phyloP scores from a whole-genome alignment of 2,329 filamentous ascomycete genomes.

The Xylariaceae sp. region DNA sequence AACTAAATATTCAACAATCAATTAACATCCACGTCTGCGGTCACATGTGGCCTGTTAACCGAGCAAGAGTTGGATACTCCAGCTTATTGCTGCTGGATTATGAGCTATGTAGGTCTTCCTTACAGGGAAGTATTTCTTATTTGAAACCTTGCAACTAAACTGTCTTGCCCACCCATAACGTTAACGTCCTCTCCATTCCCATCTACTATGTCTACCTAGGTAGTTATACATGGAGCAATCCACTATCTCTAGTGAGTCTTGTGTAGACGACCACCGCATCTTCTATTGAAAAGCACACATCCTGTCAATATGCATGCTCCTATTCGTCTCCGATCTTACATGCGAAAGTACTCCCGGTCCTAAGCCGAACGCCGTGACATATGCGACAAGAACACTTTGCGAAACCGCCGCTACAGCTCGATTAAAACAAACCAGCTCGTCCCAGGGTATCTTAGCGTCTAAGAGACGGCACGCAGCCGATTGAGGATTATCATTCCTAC shows the following conservation, averaged over 20 bases:
- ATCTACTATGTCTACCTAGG: constrained; percentile 15
- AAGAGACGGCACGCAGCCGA: constrained; percentile 12
- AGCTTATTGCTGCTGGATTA: no score
- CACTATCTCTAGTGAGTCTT: constrained; percentile 10
- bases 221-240: constrained; percentile 18
- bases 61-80: no score
- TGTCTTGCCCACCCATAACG: constrained; percentile 2
- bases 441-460: constrained; percentile 29
- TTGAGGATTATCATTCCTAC: constrained; percentile 11
- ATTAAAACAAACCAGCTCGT: constrained; percentile 22
- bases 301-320: constrained; percentile 23
- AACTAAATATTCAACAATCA: no score
- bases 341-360: constrained; percentile 7
- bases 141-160: constrained; percentile 2
- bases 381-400: constrained; percentile 23
- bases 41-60: no score
- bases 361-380: constrained; percentile 20
- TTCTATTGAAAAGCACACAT: constrained; percentile 26
- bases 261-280: constrained; percentile 5
- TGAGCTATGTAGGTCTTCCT: no score
- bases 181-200: constrained; percentile 2
- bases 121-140: neutral
- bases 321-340: constrained; percentile 22
- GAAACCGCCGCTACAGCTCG: constrained; percentile 18
- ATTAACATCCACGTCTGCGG: no score